A percentile compares a stretch with the other conserved stretches of the same genome.
phyloP scores from a whole-genome alignment of 1,139 yeast species.

The Nakaseomyces kungkrabaensis region DNA sequence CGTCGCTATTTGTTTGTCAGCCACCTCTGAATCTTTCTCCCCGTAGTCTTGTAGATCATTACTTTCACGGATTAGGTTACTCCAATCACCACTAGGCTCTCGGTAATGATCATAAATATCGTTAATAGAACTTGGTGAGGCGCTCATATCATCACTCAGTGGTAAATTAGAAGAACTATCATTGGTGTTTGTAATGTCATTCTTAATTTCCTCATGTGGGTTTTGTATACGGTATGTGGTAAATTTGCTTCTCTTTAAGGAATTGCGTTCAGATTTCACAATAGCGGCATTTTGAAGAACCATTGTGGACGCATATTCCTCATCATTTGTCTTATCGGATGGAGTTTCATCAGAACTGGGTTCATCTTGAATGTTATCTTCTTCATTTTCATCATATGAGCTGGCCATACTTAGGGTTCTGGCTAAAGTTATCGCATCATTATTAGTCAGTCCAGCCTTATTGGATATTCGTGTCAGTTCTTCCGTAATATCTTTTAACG shows the following conservation, averaged over 20 bases:
- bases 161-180: not conserved
- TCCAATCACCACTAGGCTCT: conserved; percentile 11
- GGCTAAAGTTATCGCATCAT: conserved; percentile 63
- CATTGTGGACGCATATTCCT: conserved; percentile 12
- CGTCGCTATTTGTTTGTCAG: too few species aligned
- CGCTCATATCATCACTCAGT: not conserved
- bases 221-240: conserved; percentile 19
- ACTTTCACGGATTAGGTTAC: not conserved
- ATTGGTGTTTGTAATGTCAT: not conserved
- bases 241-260: conserved; percentile 15
- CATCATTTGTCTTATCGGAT: conserved; percentile 3
- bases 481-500: conserved; percentile 51
- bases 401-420: conserved; percentile 38
- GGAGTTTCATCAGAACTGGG: not conserved
- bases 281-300: conserved; percentile 7
- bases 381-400: conserved; percentile 2
- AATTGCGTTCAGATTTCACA: conserved; percentile 11
- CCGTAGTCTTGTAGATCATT: not conserved
- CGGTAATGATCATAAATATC: conserved; percentile 18
- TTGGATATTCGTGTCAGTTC: conserved; percentile 55
- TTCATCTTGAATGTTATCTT: not conserved
- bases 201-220: not conserved
- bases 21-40: not conserved
- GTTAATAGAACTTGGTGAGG: conserved; percentile 17
- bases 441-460: conserved; percentile 58